Evolutionary conservation across 495 filamentous ascomycete genomes (phyloP).

Genomic region (Lasiosphaeris hirsuta): DNA sequence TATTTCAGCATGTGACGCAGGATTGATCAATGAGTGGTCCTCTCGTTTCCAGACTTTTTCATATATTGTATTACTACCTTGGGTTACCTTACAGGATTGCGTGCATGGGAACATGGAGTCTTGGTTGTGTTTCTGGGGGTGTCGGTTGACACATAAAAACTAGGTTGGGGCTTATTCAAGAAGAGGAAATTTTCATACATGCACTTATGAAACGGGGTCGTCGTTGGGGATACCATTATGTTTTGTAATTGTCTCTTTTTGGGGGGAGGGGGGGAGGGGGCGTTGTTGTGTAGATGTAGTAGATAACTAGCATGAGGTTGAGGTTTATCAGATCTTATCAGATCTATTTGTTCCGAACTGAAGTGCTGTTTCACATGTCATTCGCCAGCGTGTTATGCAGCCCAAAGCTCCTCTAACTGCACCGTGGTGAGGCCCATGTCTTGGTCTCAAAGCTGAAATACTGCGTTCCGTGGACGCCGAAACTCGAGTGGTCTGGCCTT

Average conservation of each 20-base stretch:
- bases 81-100: neutral
- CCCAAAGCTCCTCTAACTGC: too few relatives aligned
- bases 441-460: too few relatives aligned
- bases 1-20: too few relatives aligned
- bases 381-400: too few relatives aligned
- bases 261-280: too few relatives aligned
- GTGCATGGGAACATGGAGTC: neutral
- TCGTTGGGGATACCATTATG: neutral
- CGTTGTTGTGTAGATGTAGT: neutral
- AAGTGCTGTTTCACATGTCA: too few relatives aligned
- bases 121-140: constrained; percentile 1
- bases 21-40: neutral
- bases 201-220: neutral
- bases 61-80: neutral
- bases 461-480: too few relatives aligned
- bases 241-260: neutral
- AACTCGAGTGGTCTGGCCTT: too few relatives aligned
- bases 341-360: neutral
- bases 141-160: neutral
- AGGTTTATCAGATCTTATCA: too few relatives aligned
- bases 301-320: neutral
- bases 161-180: neutral
- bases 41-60: neutral
- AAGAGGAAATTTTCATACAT: neutral
- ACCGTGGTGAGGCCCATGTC: too few relatives aligned